A percentile compares a stretch with the other conserved stretches of the same genome.
These are phyloP conservation scores for Trichosporon sp. DNA, from an alignment of 1,284 basidiomycete species.

Conservation along the genomic window DNA sequence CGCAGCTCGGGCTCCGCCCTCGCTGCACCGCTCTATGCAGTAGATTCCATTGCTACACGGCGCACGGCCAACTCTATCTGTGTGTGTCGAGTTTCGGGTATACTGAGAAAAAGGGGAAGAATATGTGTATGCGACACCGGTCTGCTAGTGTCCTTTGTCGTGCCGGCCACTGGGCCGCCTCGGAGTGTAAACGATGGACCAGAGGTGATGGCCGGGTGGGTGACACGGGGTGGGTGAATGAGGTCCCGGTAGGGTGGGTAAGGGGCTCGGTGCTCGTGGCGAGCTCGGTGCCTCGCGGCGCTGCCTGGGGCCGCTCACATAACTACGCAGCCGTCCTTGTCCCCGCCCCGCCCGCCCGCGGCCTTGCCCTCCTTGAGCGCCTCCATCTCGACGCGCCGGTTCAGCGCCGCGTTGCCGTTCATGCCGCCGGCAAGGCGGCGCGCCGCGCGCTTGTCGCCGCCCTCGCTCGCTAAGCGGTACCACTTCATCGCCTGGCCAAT, in stretches of 20 bases:
- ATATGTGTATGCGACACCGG: too few species aligned
- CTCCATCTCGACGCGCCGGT: slow-evolving; percentile 42
- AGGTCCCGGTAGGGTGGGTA: too few species aligned
- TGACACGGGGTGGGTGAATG: background rate
- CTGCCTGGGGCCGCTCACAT: slow-evolving; percentile 1
- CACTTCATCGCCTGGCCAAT: slow-evolving; percentile 67
- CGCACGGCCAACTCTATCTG: too few species aligned
- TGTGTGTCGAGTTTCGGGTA: too few species aligned
- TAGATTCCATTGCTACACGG: too few species aligned
- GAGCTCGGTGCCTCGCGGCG: background rate
- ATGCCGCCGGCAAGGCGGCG: slow-evolving; percentile 61
- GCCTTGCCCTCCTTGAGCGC: slow-evolving; percentile 39
- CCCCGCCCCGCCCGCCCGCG: slow-evolving; percentile 47
- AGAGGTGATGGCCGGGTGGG: too few species aligned
- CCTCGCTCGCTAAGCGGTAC: slow-evolving; percentile 88
- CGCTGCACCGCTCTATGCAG: too few species aligned
- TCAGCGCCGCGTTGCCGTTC: slow-evolving; percentile 42
- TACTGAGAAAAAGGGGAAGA: too few species aligned
- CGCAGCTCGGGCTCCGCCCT: too few species aligned
- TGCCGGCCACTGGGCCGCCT: too few species aligned
- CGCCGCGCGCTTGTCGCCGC: slow-evolving; percentile 86
- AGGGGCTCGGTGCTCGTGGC: background rate
- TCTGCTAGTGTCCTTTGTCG: too few species aligned
- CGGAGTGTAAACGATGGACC: too few species aligned
- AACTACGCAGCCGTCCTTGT: slow-evolving; percentile 52